These are phyloP conservation scores for Ascochyta pisi DNA, from an alignment of 2,329 filamentous ascomycete species.

Conservation along the genomic window DNA sequence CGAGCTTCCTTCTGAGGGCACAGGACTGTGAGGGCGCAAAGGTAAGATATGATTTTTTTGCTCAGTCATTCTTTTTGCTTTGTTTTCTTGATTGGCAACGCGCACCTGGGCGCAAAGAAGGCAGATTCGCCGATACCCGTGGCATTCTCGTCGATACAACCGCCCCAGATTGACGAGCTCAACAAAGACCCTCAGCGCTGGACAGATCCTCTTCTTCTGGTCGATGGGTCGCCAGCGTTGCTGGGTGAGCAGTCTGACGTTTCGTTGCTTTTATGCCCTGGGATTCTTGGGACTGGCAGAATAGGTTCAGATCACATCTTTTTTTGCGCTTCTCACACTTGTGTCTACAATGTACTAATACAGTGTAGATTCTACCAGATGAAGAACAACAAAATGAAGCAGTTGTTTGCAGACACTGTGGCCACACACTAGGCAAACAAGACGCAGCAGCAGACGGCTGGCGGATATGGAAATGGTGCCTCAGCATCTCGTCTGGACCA, in stretches of 20 bases:
- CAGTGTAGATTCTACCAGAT: neutral
- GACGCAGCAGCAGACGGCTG: slow-evolving; percentile 56
- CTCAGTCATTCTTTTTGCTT: neutral
- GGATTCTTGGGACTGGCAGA: slow-evolving; percentile 44
- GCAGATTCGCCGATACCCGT: slow-evolving; percentile 55
- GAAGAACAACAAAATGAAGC: neutral
- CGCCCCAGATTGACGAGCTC: slow-evolving; percentile 59
- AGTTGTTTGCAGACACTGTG: slow-evolving; percentile 51
- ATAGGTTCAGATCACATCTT: slow-evolving; percentile 43
- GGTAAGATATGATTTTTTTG: slow-evolving; percentile 46
- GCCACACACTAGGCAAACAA: slow-evolving; percentile 46
- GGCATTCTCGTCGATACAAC: slow-evolving; percentile 65
- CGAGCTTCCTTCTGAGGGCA: slow-evolving; percentile 74
- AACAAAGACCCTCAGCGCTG: slow-evolving; percentile 30
- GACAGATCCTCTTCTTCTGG: slow-evolving; percentile 38
- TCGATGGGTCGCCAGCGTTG: slow-evolving; percentile 39
- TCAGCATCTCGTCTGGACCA: slow-evolving; percentile 38
- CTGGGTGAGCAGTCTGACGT: slow-evolving; percentile 39
- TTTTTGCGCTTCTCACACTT: neutral
- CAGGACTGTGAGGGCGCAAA: slow-evolving; percentile 65
- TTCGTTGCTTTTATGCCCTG: slow-evolving; percentile 41
- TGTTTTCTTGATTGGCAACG: neutral
- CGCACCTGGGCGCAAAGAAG: slow-evolving; percentile 61
- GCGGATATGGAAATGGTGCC: slow-evolving; percentile 59
- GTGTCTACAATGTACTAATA: neutral